A percentile compares a stretch with the other conserved stretches of the same genome.
Evolutionary conservation across 805 yeast genomes (phyloP).

Genomic region (Yarrowia keelungensis): DNA sequence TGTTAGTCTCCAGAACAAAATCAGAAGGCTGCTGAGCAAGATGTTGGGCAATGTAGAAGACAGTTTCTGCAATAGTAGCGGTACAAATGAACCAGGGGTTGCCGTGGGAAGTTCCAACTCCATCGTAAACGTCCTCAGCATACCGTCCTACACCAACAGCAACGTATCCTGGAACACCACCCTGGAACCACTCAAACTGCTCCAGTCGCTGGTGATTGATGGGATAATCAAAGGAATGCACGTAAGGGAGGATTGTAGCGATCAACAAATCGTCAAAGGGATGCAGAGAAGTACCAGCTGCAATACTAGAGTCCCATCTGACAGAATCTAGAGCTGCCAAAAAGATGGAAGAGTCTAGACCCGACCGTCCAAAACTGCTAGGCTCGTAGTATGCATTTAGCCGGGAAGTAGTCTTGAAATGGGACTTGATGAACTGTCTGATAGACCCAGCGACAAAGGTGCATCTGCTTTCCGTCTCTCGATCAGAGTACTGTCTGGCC

Average conservation of each 20-base stretch:
- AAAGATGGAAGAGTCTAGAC: conserved; percentile 80
- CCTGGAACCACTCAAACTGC: conserved; percentile 41
- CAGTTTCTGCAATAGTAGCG: conserved; percentile 49
- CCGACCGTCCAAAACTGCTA: conserved; percentile 59
- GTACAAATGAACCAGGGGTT: conserved; percentile 88
- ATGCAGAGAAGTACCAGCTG: background rate
- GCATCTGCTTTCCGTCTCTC: conserved; percentile 38
- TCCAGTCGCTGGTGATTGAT: conserved; percentile 56
- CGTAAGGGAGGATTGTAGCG: conserved; percentile 62
- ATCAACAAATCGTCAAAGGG: conserved; percentile 45
- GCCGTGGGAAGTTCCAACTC: conserved; percentile 73
- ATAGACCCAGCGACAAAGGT: conserved; percentile 38
- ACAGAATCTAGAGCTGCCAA: conserved; percentile 50
- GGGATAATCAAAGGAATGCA: conserved; percentile 70
- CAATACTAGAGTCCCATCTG: conserved; percentile 5
- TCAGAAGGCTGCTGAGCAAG: conserved; percentile 41
- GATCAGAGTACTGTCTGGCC: conserved; percentile 48
- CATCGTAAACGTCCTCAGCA: conserved; percentile 91
- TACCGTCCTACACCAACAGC: conserved; percentile 70
- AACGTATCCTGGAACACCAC: conserved; percentile 21
- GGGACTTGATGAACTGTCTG: conserved; percentile 39
- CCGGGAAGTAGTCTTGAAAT: conserved; percentile 42
- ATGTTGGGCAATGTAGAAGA: conserved; percentile 48
- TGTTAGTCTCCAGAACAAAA: conserved; percentile 40
- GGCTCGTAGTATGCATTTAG: conserved; percentile 73